Conservation (phyloP, 257 asterid species). For the Penstemon barbatus region DNA sequence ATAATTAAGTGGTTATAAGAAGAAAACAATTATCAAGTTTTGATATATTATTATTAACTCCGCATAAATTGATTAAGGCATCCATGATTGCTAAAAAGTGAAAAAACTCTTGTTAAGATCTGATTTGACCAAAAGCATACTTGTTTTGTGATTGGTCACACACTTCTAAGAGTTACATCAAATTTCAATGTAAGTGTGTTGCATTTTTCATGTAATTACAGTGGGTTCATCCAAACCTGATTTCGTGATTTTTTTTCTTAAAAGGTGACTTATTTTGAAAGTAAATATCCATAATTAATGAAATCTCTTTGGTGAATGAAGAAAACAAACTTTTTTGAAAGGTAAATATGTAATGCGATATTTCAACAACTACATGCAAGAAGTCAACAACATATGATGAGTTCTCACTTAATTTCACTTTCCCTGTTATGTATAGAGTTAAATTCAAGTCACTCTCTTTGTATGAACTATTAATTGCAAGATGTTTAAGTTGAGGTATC, state of each 20-base stretch:
- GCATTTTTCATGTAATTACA: too few species aligned
- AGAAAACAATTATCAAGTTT: neutral
- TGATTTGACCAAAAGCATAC: too few species aligned
- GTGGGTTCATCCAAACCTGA: too few species aligned
- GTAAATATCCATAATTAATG: neutral
- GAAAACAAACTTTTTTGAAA: neutral
- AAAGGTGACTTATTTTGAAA: neutral
- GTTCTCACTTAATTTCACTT: neutral
- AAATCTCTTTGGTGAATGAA: neutral
- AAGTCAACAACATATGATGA: neutral
- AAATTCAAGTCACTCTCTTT: constrained; percentile 28
- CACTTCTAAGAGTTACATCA: too few species aligned
- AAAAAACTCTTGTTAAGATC: too few species aligned
- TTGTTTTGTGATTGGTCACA: too few species aligned
- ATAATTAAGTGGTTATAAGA: neutral
- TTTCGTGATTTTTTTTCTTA: too few species aligned
- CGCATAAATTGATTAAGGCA: neutral
- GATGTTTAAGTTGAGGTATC: neutral
- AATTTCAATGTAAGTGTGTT: too few species aligned
- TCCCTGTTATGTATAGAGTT: constrained; percentile 34
- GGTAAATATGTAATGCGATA: neutral
- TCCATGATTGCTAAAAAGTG: neutral
- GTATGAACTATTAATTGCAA: constrained; percentile 29
- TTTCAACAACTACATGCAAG: neutral
- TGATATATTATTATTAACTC: neutral